These are phyloP conservation scores for Elsinoe fawcettii DNA, from an alignment of 2,329 filamentous ascomycete species.

Conservation along the genomic window DNA sequence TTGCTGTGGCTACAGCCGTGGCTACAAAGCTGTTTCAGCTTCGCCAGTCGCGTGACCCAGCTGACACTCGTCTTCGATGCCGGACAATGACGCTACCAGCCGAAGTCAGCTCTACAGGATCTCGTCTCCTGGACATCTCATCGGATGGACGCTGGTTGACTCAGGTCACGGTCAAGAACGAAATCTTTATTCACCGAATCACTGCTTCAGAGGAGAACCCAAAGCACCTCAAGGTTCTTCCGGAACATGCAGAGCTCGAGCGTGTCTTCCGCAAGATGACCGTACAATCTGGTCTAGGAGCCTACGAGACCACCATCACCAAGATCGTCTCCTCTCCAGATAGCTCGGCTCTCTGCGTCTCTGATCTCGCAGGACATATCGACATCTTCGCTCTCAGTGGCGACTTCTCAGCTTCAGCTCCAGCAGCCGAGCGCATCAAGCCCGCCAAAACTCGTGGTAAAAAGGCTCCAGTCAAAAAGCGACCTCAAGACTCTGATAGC, in stretches of 20 bases:
- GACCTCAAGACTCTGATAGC: slow-evolving; percentile 18
- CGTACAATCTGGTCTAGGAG: slow-evolving; percentile 41
- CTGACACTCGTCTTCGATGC: slow-evolving; percentile 49
- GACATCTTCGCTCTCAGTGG: slow-evolving; percentile 75
- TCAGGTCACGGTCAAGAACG: slow-evolving; percentile 41
- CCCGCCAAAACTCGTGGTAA: slow-evolving; percentile 19
- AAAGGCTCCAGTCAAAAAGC: slow-evolving; percentile 15
- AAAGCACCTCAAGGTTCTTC: slow-evolving; percentile 33
- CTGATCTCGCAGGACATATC: slow-evolving; percentile 75
- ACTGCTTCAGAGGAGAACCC: slow-evolving; percentile 35
- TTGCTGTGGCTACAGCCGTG: slow-evolving; percentile 67
- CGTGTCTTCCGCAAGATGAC: slow-evolving; percentile 29
- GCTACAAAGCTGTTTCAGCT: slow-evolving; percentile 73
- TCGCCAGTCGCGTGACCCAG: slow-evolving; percentile 32
- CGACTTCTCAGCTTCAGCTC: slow-evolving; percentile 42
- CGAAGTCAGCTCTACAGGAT: slow-evolving; percentile 53
- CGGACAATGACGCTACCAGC: slow-evolving; percentile 60
- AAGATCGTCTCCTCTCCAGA: slow-evolving; percentile 72
- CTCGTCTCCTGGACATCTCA: slow-evolving; percentile 61
- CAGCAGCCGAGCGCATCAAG: slow-evolving; percentile 31
- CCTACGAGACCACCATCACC: slow-evolving; percentile 70
- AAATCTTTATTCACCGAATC: slow-evolving; percentile 41
- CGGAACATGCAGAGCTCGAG: slow-evolving; percentile 33
- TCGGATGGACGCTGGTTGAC: slow-evolving; percentile 63
- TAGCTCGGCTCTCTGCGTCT: slow-evolving; percentile 67